These are phyloP conservation scores for Paramecium octaurelia DNA, from an alignment of 73 alveolate genomes.

Conservation along the genomic window DNA sequence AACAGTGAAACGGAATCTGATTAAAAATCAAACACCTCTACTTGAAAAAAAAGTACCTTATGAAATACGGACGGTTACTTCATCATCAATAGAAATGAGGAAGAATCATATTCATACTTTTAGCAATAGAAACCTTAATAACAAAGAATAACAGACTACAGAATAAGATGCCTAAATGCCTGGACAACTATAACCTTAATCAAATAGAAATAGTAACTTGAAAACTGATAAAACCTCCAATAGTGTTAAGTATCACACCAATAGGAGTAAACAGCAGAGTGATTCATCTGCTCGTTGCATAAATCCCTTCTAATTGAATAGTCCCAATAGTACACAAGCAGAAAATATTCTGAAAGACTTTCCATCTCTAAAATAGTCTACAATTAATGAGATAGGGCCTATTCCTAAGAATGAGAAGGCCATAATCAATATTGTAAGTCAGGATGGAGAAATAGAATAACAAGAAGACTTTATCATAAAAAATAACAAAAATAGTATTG, in stretches of 20 bases:
- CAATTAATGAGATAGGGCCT: not conserved
- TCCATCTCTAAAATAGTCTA: not conserved
- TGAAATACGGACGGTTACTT: not conserved
- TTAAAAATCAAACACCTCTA: not conserved
- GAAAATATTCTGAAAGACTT: not conserved
- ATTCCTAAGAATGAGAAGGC: not conserved
- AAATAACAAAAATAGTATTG: not conserved
- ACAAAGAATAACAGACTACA: not conserved
- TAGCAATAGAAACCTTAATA: not conserved
- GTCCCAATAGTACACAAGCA: constrained; percentile 8
- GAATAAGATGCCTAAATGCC: not conserved
- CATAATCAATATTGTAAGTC: not conserved
- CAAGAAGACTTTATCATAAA: not conserved
- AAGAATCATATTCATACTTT: not conserved
- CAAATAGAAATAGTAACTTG: not conserved
- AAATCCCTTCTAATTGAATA: not conserved
- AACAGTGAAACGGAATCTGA: not conserved
- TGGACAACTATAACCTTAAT: not conserved
- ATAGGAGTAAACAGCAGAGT: not conserved
- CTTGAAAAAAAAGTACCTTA: not conserved
- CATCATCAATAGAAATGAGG: not conserved
- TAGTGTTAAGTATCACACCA: not conserved
- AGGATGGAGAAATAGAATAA: not conserved
- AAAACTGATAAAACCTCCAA: not conserved
- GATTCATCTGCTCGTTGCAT: not conserved